Conservation (phyloP, 2,329 filamentous ascomycete species). For the Ilyonectria destructans region DNA sequence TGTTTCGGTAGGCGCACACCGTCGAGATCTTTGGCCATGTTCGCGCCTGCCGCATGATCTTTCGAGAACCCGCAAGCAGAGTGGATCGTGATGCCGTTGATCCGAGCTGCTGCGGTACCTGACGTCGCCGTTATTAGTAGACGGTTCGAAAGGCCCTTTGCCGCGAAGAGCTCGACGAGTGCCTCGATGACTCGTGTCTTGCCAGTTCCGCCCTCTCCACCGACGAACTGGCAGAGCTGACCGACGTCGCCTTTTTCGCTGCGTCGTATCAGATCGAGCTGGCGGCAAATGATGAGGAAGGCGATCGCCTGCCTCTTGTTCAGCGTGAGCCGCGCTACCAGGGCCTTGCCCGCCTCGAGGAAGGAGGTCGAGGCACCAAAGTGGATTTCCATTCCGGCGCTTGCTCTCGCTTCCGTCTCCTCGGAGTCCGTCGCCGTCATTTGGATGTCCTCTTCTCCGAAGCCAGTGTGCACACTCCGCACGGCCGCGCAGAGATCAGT, state of each 20-base stretch:
- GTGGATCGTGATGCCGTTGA: conserved; percentile 32
- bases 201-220: conserved; percentile 33
- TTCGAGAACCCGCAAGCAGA: conserved; percentile 26
- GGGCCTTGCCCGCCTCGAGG: conserved; percentile 7
- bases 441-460: too few relatives aligned
- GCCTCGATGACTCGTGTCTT: conserved; percentile 31
- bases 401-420: too few relatives aligned
- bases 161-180: conserved; percentile 16
- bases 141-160: conserved; percentile 1
- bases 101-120: conserved; percentile 22
- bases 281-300: conserved; percentile 25
- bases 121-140: conserved; percentile 27
- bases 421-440: too few relatives aligned
- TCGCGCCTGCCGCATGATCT: too few relatives aligned
- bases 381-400: too few relatives aligned
- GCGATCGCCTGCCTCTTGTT: conserved; percentile 22
- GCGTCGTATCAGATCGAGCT: conserved; percentile 18
- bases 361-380: conserved; percentile 26
- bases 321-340: conserved; percentile 9
- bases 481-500: too few relatives aligned
- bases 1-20: not conserved
- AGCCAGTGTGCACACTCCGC: too few relatives aligned
- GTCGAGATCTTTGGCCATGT: not conserved
- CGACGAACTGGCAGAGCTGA: conserved; percentile 35
- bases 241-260: not conserved